Conservation (phyloP, 2,329 filamentous ascomycete genomes). For the Curvularia sp. region DNA sequence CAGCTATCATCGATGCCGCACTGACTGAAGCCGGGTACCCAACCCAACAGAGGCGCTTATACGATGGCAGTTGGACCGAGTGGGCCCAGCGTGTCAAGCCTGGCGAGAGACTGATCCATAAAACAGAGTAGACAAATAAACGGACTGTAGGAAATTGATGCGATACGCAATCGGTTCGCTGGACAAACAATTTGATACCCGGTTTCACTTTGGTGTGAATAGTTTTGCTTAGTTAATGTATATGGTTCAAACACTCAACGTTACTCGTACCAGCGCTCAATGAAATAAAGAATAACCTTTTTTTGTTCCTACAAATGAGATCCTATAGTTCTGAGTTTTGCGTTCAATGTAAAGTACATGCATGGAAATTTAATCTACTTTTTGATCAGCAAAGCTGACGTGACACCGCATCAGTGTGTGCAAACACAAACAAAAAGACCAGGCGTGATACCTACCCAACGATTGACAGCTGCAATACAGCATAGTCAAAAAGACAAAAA, state of each 20-base stretch:
- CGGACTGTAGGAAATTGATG: background rate
- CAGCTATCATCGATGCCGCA: conserved; percentile 87
- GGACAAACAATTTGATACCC: conserved; percentile 15
- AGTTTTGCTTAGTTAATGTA: background rate
- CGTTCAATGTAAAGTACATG: background rate
- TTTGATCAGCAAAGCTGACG: background rate
- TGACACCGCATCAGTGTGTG: background rate
- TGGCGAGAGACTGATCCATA: conserved; percentile 68
- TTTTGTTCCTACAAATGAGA: background rate
- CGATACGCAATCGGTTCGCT: background rate
- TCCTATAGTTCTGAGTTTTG: background rate
- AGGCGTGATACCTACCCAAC: background rate
- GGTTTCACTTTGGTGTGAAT: conserved; percentile 2
- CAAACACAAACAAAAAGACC: background rate
- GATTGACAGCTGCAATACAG: background rate
- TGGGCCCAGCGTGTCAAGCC: conserved; percentile 71
- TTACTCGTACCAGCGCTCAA: background rate
- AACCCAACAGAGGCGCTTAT: conserved; percentile 73
- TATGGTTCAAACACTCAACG: background rate
- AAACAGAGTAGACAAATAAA: conserved; percentile 42
- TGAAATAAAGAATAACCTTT: background rate
- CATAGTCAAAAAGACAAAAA: background rate
- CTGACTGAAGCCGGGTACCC: conserved; percentile 80
- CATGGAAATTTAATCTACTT: too few relatives aligned
- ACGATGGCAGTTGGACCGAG: conserved; percentile 98